Percentiles rank a stretch among this genome's conserved stretches.
Conservation (phyloP, 2,329 filamentous ascomycete genomes). For the Fusarium sp. region DNA sequence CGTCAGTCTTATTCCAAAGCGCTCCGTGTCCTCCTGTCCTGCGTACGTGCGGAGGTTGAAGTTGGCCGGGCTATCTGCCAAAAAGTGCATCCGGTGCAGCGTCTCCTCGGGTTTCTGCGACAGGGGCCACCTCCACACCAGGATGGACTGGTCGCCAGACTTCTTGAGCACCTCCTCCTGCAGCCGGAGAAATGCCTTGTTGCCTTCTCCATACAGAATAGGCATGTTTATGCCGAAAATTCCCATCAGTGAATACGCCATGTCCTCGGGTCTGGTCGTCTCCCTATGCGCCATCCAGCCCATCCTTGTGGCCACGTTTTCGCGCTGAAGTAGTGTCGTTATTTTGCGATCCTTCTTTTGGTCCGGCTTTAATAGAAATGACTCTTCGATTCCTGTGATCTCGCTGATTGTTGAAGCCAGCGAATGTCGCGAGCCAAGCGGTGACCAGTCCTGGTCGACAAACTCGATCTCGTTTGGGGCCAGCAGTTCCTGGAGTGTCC, state of each 20-base stretch:
- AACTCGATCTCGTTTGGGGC: constrained; percentile 42
- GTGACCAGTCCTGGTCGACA: constrained; percentile 39
- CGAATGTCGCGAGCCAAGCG: constrained; percentile 32
- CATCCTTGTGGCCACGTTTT: constrained; percentile 47
- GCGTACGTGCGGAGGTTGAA: constrained; percentile 42
- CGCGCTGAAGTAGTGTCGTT: constrained; percentile 32
- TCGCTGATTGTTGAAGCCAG: constrained; percentile 34
- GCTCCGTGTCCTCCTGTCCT: constrained; percentile 39
- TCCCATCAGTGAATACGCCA: constrained; percentile 49
- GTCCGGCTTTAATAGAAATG: constrained; percentile 31
- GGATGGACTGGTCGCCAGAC: constrained; percentile 48
- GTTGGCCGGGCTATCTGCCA: constrained; percentile 39
- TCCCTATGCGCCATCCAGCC: constrained; percentile 47
- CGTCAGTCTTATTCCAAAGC: constrained; percentile 38
- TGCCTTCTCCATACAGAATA: constrained; percentile 50
- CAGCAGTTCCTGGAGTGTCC: constrained; percentile 42
- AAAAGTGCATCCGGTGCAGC: constrained; percentile 37
- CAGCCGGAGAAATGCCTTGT: constrained; percentile 46
- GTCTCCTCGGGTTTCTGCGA: constrained; percentile 24
- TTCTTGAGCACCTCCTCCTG: constrained; percentile 49
- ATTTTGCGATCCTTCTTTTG: constrained; percentile 32
- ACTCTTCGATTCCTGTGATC: constrained; percentile 40
- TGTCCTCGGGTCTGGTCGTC: constrained; percentile 45
- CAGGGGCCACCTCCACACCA: constrained; percentile 43
- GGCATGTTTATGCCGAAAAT: constrained; percentile 50